Percentiles rank a stretch among this genome's conserved stretches.
Evolutionary conservation across 176 grass and related monocot species (phyloP).

Genomic region (Bromus sterilis): DNA sequence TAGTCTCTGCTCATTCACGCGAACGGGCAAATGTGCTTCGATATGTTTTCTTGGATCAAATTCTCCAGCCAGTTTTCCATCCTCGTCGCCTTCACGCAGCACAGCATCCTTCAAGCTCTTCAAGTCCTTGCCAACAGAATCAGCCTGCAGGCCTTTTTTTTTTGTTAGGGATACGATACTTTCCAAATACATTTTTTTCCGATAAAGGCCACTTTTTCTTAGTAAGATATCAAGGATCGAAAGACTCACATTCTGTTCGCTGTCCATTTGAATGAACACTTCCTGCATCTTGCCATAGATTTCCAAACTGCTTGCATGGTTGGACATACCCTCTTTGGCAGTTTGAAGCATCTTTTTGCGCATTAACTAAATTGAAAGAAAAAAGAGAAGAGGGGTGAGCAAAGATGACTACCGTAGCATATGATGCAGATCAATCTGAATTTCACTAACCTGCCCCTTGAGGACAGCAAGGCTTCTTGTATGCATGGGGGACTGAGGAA

Average conservation of each 20-base stretch:
- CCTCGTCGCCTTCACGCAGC: slow-evolving; percentile 19
- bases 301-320: slow-evolving; percentile 50
- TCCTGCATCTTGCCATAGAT: slow-evolving; percentile 90
- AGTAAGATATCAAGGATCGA: not conserved
- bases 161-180: not conserved
- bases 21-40: slow-evolving; percentile 68
- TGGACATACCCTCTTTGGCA: slow-evolving; percentile 58
- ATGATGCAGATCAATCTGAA: not conserved
- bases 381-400: not conserved
- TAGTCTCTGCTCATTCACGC: slow-evolving; percentile 88
- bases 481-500: slow-evolving; percentile 98
- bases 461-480: slow-evolving; percentile 85
- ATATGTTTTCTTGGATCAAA: slow-evolving; percentile 84
- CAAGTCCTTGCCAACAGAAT: slow-evolving; percentile 50
- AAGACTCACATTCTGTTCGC: slow-evolving; percentile 25
- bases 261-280: slow-evolving; percentile 70
- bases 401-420: not conserved
- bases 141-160: slow-evolving; percentile 22
- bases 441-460: slow-evolving; percentile 65
- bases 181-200: too few relatives aligned
- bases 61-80: slow-evolving; percentile 14
- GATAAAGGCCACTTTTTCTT: too few relatives aligned
- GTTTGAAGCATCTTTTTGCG: slow-evolving; percentile 76
- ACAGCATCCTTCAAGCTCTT: slow-evolving; percentile 70
- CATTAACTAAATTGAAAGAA: slow-evolving; percentile 41